phyloP scores from a whole-genome alignment of 805 yeast genomes.

The Yarrowia deformans region DNA sequence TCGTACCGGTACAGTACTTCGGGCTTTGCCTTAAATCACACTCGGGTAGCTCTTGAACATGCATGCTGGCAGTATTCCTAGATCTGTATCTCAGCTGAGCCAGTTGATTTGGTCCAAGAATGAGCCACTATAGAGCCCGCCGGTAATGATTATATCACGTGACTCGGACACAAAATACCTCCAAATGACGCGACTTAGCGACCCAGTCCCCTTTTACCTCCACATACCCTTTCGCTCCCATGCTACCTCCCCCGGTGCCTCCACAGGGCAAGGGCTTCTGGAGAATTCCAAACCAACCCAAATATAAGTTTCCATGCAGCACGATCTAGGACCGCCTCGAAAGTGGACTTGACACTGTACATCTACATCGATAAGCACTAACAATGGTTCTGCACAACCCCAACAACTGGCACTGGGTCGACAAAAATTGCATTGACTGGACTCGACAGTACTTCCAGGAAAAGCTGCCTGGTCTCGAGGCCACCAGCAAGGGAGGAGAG shows the following conservation, averaged over 20 bases:
- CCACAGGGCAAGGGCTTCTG: conserved; percentile 38
- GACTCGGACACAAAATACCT: too few relatives aligned
- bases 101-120: too few relatives aligned
- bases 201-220: too few relatives aligned
- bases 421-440: conserved; percentile 95
- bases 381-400: conserved; percentile 94
- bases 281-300: conserved; percentile 34
- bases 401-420: conserved; percentile 99
- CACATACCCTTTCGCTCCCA: too few relatives aligned
- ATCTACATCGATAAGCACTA: neutral
- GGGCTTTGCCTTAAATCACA: too few relatives aligned
- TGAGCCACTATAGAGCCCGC: too few relatives aligned
- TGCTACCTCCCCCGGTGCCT: neutral
- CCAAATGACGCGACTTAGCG: too few relatives aligned
- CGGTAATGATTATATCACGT: too few relatives aligned
- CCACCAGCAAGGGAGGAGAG: conserved; percentile 48
- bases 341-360: neutral
- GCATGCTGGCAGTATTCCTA: too few relatives aligned
- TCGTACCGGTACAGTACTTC: too few relatives aligned
- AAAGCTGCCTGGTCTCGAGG: conserved; percentile 61
- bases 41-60: too few relatives aligned
- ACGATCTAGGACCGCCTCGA: conserved; percentile 26
- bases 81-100: too few relatives aligned
- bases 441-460: conserved; percentile 75
- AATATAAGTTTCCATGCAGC: conserved; percentile 35